These are phyloP conservation scores for Endoconidiophora laricicola DNA, from an alignment of 2,329 filamentous ascomycete species.

Conservation along the genomic window DNA sequence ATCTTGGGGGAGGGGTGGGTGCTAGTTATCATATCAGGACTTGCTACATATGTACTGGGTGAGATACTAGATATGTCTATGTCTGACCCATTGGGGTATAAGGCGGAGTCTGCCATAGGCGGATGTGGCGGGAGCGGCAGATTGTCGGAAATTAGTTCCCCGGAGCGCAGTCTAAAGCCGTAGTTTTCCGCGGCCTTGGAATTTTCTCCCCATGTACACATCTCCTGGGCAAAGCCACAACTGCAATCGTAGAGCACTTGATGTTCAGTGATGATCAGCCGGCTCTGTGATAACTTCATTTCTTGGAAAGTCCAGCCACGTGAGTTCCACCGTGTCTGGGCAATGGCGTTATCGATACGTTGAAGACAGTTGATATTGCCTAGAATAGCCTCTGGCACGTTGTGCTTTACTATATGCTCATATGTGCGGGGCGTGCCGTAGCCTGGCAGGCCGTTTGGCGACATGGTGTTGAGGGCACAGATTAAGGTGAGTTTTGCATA, in stretches of 20 bases:
- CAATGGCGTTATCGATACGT: conserved; percentile 1
- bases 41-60: background rate
- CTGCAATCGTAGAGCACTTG: conserved; percentile 2
- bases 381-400: background rate
- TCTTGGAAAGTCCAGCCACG: conserved; percentile 10
- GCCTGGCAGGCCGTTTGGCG: background rate
- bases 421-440: background rate
- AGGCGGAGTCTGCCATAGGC: too few relatives aligned
- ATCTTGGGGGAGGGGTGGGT: background rate
- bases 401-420: background rate
- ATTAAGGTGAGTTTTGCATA: conserved; percentile 28
- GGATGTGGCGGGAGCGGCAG: too few relatives aligned
- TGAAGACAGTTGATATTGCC: background rate
- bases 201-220: conserved; percentile 1
- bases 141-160: background rate
- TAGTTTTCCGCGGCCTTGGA: background rate
- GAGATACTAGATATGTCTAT: background rate
- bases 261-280: conserved; percentile 1
- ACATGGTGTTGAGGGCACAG: background rate
- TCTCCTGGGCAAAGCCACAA: conserved; percentile 7
- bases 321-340: conserved; percentile 23
- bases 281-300: background rate
- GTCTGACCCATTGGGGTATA: too few relatives aligned
- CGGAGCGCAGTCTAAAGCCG: conserved; percentile 1
- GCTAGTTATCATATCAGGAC: background rate